These are phyloP conservation scores for Leccinum solheimii DNA, from an alignment of 1,284 basidiomycete species.

Conservation along the genomic window DNA sequence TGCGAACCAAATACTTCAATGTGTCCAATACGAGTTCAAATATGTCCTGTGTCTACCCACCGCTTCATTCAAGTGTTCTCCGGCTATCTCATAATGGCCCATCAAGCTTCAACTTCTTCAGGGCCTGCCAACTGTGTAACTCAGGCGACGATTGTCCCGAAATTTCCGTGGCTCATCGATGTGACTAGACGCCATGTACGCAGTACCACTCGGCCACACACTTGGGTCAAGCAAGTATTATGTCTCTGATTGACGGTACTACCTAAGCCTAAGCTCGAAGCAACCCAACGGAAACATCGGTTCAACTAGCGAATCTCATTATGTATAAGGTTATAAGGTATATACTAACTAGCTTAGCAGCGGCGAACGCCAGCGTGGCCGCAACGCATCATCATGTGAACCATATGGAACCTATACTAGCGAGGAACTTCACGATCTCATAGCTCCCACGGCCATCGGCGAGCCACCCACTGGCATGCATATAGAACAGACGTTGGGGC, in stretches of 20 bases:
- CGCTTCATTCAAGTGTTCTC: not conserved
- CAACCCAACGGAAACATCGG: not conserved
- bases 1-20: not conserved
- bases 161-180: not conserved
- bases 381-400: conserved; percentile 5
- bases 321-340: conserved; percentile 28
- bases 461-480: conserved; percentile 41
- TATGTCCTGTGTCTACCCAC: not conserved
- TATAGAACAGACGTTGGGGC: conserved; percentile 53
- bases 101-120: not conserved
- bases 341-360: conserved; percentile 10
- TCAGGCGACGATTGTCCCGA: not conserved
- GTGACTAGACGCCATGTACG: not conserved
- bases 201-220: not conserved
- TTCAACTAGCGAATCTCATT: conserved; percentile 20
- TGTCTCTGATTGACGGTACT: not conserved
- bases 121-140: not conserved
- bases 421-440: conserved; percentile 20
- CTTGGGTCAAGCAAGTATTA: not conserved
- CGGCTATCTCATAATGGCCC: not conserved
- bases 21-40: not conserved
- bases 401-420: not conserved
- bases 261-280: not conserved
- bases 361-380: conserved; percentile 26
- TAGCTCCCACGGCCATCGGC: conserved; percentile 17